phyloP scores from a whole-genome alignment of 1,284 basidiomycete genomes.

The Tremellales sp. region DNA sequence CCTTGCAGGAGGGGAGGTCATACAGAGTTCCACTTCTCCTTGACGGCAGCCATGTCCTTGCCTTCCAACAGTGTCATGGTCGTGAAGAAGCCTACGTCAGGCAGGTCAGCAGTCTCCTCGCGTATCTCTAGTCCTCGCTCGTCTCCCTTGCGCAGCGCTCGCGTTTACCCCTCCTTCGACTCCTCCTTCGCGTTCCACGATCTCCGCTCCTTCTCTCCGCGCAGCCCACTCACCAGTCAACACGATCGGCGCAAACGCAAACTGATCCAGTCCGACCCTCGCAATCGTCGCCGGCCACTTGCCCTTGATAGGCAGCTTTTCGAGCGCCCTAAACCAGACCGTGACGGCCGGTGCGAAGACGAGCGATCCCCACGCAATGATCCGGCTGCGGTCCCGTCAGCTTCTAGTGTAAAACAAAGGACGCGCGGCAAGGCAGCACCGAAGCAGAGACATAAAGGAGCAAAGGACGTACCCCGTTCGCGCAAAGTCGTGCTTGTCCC shows the following conservation, averaged over 20 bases:
- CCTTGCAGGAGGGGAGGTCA: too few species aligned
- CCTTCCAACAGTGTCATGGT: constrained; percentile 51
- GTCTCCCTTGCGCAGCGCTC: too few species aligned
- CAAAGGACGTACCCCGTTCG: constrained; percentile 47
- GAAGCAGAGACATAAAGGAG: not conserved
- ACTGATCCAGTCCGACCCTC: constrained; percentile 49
- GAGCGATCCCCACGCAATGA: constrained; percentile 47
- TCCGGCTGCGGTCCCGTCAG: constrained; percentile 43
- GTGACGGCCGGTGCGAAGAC: constrained; percentile 49
- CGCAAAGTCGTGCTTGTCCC: constrained; percentile 45
- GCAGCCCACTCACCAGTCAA: constrained; percentile 31
- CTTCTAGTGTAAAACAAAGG: not conserved
- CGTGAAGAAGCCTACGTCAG: constrained; percentile 49
- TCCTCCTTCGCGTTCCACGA: not conserved
- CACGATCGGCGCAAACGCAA: constrained; percentile 48
- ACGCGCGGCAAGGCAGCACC: not conserved
- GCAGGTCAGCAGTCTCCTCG: too few species aligned
- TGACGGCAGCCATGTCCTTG: constrained; percentile 44
- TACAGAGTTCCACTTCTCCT: constrained; percentile 44
- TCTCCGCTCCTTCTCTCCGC: not conserved
- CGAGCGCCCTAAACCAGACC: constrained; percentile 44
- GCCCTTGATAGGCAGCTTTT: constrained; percentile 38
- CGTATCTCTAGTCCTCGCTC: too few species aligned
- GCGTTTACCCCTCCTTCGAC: not conserved
- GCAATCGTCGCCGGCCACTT: constrained; percentile 37